These are phyloP conservation scores for Corylus heterophylla DNA, from an alignment of 306 rosid species.

Conservation along the genomic window DNA sequence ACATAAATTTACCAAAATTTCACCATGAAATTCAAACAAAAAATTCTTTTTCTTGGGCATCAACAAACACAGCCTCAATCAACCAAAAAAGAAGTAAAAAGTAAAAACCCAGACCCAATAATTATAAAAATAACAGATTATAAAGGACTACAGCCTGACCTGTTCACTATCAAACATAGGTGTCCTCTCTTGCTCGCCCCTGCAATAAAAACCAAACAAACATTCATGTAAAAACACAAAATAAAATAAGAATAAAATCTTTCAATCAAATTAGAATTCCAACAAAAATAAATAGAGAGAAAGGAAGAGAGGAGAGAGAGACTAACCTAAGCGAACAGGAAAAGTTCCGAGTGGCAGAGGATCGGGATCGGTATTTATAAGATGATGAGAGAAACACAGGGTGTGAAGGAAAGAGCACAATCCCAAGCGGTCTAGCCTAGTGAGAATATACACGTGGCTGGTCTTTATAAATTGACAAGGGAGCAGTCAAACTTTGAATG, in stretches of 20 bases:
- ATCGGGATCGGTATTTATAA: slow-evolving; percentile 9
- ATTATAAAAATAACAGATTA: background rate
- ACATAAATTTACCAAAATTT: background rate
- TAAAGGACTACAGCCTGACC: background rate
- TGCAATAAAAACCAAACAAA: background rate
- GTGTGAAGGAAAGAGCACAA: background rate
- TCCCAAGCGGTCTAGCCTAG: background rate
- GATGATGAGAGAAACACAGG: background rate
- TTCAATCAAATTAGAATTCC: background rate
- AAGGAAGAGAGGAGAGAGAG: background rate
- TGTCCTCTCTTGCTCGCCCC: background rate
- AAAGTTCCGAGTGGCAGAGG: background rate
- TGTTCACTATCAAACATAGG: background rate
- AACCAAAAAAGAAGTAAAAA: background rate
- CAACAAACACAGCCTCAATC: background rate
- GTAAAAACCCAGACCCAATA: background rate
- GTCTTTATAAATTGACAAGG: background rate
- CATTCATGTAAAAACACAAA: background rate
- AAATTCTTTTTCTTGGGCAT: background rate
- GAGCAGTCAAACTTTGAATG: background rate
- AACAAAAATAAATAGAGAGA: background rate
- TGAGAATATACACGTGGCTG: background rate
- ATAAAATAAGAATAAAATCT: background rate
- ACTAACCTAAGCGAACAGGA: slow-evolving; percentile 29
- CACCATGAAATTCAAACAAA: background rate